Percentiles rank a stretch among this genome's conserved stretches.
These are phyloP conservation scores for Apophysomyces elegans DNA, from an alignment of 371 early-diverging fungal genomes.

Conservation along the genomic window DNA sequence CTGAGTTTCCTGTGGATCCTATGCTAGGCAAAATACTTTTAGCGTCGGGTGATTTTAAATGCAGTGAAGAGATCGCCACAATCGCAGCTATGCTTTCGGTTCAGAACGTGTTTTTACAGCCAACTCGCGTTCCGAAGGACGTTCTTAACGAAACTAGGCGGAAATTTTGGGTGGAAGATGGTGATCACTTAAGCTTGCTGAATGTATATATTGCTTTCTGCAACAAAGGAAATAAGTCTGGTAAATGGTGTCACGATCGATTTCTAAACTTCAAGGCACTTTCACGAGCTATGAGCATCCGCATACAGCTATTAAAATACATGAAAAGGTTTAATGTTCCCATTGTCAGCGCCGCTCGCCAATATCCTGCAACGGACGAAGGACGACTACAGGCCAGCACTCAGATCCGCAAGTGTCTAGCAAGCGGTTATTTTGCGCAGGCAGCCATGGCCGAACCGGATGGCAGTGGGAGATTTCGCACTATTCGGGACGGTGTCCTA, in stretches of 20 bases:
- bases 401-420: slow-evolving; percentile 71
- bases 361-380: slow-evolving; percentile 30
- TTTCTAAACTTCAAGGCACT: slow-evolving; percentile 77
- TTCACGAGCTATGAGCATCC: slow-evolving; percentile 70
- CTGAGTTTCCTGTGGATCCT: slow-evolving; percentile 85
- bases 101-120: slow-evolving; percentile 72
- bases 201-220: slow-evolving; percentile 84
- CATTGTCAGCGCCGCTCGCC: slow-evolving; percentile 43
- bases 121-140: slow-evolving; percentile 51
- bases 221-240: slow-evolving; percentile 60
- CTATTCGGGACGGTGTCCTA: slow-evolving; percentile 62
- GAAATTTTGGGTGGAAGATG: slow-evolving; percentile 83
- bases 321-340: slow-evolving; percentile 60
- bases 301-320: slow-evolving; percentile 71
- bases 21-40: slow-evolving; percentile 74
- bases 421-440: slow-evolving; percentile 77
- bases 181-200: slow-evolving; percentile 80
- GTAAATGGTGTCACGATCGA: slow-evolving; percentile 78
- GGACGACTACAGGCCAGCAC: slow-evolving; percentile 40
- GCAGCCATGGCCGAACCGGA: slow-evolving; percentile 68
- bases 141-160: slow-evolving; percentile 63
- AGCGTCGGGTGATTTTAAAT: slow-evolving; percentile 67
- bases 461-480: slow-evolving; percentile 68
- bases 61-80: slow-evolving; percentile 79
- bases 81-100: slow-evolving; percentile 86